Evolutionary conservation across 106 monocot species (phyloP), one percentile per base, ranked within the genome.

Genomic region (Apostasia shenzhenica): DNA sequence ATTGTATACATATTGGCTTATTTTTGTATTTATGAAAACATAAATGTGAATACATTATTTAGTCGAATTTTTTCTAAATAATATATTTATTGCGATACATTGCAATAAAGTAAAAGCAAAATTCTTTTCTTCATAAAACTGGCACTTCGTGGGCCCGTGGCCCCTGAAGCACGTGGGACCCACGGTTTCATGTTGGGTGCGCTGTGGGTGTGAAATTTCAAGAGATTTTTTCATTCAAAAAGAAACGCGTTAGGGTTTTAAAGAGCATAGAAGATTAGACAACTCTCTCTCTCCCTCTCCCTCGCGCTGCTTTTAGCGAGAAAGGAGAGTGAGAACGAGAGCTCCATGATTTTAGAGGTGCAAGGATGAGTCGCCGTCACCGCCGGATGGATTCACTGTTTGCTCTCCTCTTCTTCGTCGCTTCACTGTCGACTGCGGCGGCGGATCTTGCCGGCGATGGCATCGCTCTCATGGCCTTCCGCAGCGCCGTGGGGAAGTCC

Each of bases 391-490:
- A 39, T 10, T 43, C 54, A 2, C 62, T 66, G 26, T 37, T 38
- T 48, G 38, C 72, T 10, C 46, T 85, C 66, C 14, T 81, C 56
- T 57, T 61, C 40, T 42, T 61, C 37, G 38, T 77, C 37, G 14
- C 71, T 48, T 14, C 55, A 46, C 14, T 80, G 11, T 47, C 71
- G 26, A 4, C 56, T 37, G 56, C 6, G 3, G 45, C 14, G 8
- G 41, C 80, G 37, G 89, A 86, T 70, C 78, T 92, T 37, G 61
- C 67, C 46, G 59, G 73, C 63, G 88, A 91, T 72, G 59, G 68
- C 7, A 69, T 77, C 9, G 85, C 85, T 8, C 82, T 94, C 9
- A 79, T 79, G 63, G 55, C 74, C 12, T 68, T 90, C 69, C 74
- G 79, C 56, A 40, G 63, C 14, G 86, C 83, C 54, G 87, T 87